Base-by-base conservation (phyloP, 169 alveolate species). In the Plasmodium fragile region DNA sequence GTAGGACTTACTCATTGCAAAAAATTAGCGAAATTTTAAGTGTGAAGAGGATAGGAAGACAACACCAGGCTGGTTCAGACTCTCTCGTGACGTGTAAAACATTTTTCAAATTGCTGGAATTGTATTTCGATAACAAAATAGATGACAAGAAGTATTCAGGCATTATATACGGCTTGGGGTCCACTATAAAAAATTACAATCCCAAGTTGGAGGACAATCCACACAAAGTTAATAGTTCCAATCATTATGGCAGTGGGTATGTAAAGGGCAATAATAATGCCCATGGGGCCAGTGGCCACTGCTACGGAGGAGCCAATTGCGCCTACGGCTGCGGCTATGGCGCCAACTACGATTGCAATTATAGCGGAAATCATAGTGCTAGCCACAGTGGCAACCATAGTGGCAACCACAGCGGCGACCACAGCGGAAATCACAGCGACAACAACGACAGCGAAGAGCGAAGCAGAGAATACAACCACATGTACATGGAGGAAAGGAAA, bases 1-100 rank as follows among this genome's bases (percentile, higher is more conserved):
- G 98, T 39, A 45, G 98, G 52, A 95, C 95, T 81, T 94, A 82
- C 49, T 97, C 99, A 0, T 94, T 98, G 43, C 98, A 97, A 82
- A 93, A 97, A 92, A 85, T 98, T 8, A 98, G 98, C 78, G 98
- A 96, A 69, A 96, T 92, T 55, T 96, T 98, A 82, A 96, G 97
- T 78, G 98, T 98, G 11, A 96, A 97, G 84, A 95, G 99, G 80
- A 96, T 98, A 16, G 99, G 99, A 30, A 98, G 98, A 71, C 98
- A 97, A 72, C 99, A 99, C 91, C 99, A 99, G 94, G 99, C 99
- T 2, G 99, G 99, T 70, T 98, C 99, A 89, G 99, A 99, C 94
- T 97, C 99, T 25, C 96, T 98, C 18, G 99, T 99, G 41, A 99
- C 99, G 1, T 96, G 98, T 75, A 95, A 98, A 34, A 98, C 99